phyloP scores from a whole-genome alignment of 225 moss, liverwort and hornwort species.

The Anthoceros angustus region DNA sequence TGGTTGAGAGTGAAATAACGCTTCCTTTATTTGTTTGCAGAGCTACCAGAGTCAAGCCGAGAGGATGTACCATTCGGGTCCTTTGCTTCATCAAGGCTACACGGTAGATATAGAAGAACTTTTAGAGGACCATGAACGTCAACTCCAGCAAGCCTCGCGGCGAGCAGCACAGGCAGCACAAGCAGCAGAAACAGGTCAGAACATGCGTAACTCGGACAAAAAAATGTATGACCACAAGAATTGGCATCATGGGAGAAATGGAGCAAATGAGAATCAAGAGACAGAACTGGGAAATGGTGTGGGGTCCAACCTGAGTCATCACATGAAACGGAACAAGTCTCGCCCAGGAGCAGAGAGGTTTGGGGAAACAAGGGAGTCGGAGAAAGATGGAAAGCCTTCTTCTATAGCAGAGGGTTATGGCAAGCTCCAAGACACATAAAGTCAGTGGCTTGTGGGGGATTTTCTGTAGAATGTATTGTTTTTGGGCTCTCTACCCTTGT shows the following conservation, averaged over 20 bases:
- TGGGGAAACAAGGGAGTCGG: constrained; percentile 11
- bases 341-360: constrained; percentile 19
- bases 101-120: constrained; percentile 95
- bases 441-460: constrained; percentile 15
- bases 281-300: constrained; percentile 23
- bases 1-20: constrained; percentile 3
- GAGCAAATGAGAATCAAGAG: constrained; percentile 20
- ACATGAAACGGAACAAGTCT: constrained; percentile 37
- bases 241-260: constrained; percentile 29
- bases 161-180: constrained; percentile 32
- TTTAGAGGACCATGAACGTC: constrained; percentile 94
- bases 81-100: constrained; percentile 92
- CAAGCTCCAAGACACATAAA: constrained; percentile 29
- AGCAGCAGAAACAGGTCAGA: constrained; percentile 18
- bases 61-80: constrained; percentile 96
- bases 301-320: constrained; percentile 27
- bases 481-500: constrained; percentile 20
- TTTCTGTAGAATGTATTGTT: constrained; percentile 21
- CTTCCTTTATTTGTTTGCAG: constrained; percentile 39
- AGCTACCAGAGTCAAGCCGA: constrained; percentile 69
- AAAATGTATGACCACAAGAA: constrained; percentile 13
- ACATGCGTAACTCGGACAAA: constrained; percentile 11
- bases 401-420: constrained; percentile 21
- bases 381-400: constrained; percentile 19
- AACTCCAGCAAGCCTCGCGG: constrained; percentile 56